Base-by-base conservation (phyloP, 805 yeast species). In the Candida takata region DNA sequence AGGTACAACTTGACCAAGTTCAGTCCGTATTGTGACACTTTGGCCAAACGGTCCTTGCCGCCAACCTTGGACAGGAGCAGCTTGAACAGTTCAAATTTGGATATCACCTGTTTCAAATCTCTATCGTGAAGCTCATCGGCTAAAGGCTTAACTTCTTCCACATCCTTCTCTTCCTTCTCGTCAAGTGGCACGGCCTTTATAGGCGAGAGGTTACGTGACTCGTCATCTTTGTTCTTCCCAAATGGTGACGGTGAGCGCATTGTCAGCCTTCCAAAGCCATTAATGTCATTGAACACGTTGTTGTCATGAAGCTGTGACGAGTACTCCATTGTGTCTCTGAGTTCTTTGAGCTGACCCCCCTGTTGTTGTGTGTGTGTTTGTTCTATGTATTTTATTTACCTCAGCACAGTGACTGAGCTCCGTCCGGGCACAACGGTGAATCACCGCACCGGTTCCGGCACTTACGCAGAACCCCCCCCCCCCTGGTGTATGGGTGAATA, bases 41-140 rank as follows among this genome's bases (percentile, higher is more conserved):
- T 82, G 17, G 84, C 82, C 42, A 79, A 40, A 50, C 79, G 79
- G 49, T 82, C 92, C 52, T 81, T 82, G 33, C 90, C 90, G 3
- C 74, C 68, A 19, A 81, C 52, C 31, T 69, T 68, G 34, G 71
- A 71, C 35, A 79, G 52, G 53, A 79, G 57, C 24, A 65, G 62
- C 58, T 77, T 67, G 34, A 77, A 58, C 6, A 79, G 61, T 31
- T 71, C 77, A 25, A 50, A 37, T 23, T 38, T 47, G 31, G 41
- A 35, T 9, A 43, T 29, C 14, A 35, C 37, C 12, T n/a, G 29
- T 24, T 29, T 38, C 15, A 36, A 15, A 5, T 38, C 41, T 21
- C 30, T 29, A n/a, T 43, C 41, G 4, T 31, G 35, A 2, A 39
- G 36, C 21, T 42, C 43, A 13, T 39, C 38, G 9, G 40, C 29